Evolutionary conservation across 192 early-diverging fungal species (phyloP).

Genomic region (Linnemannia schmuckeri): DNA sequence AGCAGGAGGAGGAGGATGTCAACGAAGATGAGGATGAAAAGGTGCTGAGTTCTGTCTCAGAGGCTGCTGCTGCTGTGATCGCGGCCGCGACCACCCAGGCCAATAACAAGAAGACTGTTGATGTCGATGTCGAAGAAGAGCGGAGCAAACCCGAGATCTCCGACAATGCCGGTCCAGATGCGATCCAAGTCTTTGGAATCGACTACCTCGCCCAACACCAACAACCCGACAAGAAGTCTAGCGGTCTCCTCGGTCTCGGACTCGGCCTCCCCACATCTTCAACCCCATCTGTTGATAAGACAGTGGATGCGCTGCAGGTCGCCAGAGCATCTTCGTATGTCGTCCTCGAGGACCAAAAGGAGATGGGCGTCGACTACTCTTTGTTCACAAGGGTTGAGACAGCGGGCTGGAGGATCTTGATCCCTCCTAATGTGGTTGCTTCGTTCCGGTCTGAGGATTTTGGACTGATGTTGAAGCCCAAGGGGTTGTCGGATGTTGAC

Average conservation of each 20-base stretch:
- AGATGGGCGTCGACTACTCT: slow-evolving; percentile 50
- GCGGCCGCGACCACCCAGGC: slow-evolving; percentile 18
- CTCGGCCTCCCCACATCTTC: slow-evolving; percentile 8
- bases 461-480: slow-evolving; percentile 51
- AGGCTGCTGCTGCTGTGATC: slow-evolving; percentile 12
- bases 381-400: slow-evolving; percentile 50
- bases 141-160: too few species aligned
- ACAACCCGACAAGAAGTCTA: background rate
- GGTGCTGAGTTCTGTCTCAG: background rate
- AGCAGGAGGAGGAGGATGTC: background rate
- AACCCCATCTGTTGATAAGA: background rate
- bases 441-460: slow-evolving; percentile 52
- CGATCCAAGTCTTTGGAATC: slow-evolving; percentile 32
- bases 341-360: slow-evolving; percentile 42
- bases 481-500: slow-evolving; percentile 19
- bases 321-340: slow-evolving; percentile 42
- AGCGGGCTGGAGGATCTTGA: slow-evolving; percentile 52
- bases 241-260: background rate
- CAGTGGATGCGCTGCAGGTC: slow-evolving; percentile 34
- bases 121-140: background rate
- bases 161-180: background rate
- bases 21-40: background rate
- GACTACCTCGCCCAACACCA: slow-evolving; percentile 22
- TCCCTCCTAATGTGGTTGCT: slow-evolving; percentile 45
- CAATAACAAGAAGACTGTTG: background rate